Base-by-base conservation (phyloP, 2,329 filamentous ascomycete species). In the Pseudogymnoascus sp. region DNA sequence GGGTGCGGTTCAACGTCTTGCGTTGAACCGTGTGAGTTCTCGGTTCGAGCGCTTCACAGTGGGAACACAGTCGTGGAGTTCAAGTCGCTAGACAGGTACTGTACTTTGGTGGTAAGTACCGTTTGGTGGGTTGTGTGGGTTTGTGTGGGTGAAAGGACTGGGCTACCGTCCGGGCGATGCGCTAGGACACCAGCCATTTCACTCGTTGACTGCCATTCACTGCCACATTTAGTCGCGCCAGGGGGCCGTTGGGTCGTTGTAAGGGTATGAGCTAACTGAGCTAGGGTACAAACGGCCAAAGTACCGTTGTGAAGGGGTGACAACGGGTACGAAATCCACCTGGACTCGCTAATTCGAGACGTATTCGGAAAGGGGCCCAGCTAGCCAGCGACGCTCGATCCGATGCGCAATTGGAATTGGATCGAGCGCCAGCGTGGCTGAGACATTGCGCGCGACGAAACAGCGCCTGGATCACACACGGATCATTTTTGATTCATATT, bases 351-450 rank as follows among this genome's bases (percentile, higher is more conserved):
- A 57, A 57, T 57, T 57, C 48, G 48, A 57, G 48, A 57, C 48
- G 48, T 57, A 57, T 57, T 57, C 48, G 48, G 48, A 57, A 57
- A 57, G 48, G 48, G 48, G 48, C 25, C 48, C 48, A 57, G 48
- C 48, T 34, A 34, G 48, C n/a, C 25, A 34, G n/a, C n/a, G 10
- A 57, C 48, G 6, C 48, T 57, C 48, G 48, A 57, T 57, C 48
- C 48, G 25, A 57, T 57, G 48, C 48, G 48, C 48, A 57, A 57
- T 34, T 57, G 48, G 48, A 57, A 57, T 34, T 57, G 48, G 48
- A 34, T 57, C 48, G 48, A 31, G 48, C 48, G 25, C 25, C n/a
- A 34, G 48, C 25, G 48, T 57, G 48, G 25, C 48, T 57, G 48
- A 57, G 48, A 57, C 48, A 57, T 57, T 57, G 48, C 25, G 48